Conservation (phyloP, 2,329 filamentous ascomycete species). For the Monosporascus sp. region DNA sequence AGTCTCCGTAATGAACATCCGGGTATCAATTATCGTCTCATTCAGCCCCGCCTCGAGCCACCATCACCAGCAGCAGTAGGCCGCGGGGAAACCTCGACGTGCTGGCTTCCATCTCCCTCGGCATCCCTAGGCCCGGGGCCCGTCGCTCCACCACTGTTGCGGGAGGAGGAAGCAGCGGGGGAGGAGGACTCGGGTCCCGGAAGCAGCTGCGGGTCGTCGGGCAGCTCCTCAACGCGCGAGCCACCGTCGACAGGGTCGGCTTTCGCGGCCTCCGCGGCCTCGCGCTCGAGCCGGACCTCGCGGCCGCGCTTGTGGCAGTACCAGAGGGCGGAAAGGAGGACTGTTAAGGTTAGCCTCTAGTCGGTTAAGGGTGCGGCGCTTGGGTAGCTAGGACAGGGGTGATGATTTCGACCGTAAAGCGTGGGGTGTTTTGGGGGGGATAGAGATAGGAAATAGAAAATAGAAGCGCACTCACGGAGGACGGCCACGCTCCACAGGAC, state of each 20-base stretch:
- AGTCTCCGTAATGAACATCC: too few relatives aligned
- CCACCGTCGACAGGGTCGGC: conserved; percentile 37
- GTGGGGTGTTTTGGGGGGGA: neutral
- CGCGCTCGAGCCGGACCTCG: conserved; percentile 71
- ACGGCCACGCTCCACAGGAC: conserved; percentile 85
- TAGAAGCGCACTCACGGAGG: conserved; percentile 55
- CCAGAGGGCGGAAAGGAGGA: conserved; percentile 92
- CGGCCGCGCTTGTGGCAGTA: conserved; percentile 95
- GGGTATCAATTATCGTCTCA: too few relatives aligned
- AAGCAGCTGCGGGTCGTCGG: conserved; percentile 39
- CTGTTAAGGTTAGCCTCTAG: conserved; percentile 25
- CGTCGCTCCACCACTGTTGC: too few relatives aligned
- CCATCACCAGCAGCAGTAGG: neutral
- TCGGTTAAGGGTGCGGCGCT: conserved; percentile 24
- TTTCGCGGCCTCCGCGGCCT: conserved; percentile 33
- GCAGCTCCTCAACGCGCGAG: conserved; percentile 44
- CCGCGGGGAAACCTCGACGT: neutral
- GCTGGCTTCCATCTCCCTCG: neutral
- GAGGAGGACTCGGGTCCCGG: conserved; percentile 18
- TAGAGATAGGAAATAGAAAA: neutral
- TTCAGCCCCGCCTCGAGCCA: too few relatives aligned
- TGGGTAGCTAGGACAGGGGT: neutral
- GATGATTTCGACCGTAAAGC: neutral
- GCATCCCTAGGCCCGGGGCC: neutral
- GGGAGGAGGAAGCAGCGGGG: conserved; percentile 12